phyloP scores from a whole-genome alignment of 2,329 filamentous ascomycete species.

The Fusarium sp. region DNA sequence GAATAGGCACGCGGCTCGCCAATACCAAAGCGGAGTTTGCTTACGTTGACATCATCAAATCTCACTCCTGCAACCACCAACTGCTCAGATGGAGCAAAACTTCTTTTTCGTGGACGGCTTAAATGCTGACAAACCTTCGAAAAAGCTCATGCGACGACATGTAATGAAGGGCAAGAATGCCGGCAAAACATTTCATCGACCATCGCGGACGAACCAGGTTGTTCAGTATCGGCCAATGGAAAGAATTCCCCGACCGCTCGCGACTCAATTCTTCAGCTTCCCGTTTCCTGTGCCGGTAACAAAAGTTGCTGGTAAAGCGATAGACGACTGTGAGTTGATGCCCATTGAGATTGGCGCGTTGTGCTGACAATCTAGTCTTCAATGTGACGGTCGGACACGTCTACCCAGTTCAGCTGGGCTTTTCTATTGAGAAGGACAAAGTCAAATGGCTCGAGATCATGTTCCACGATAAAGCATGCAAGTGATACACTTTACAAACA shows the following conservation, averaged over 20 bases:
- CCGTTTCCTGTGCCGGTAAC: background rate
- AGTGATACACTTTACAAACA: rapidly evolving
- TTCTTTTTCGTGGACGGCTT: constrained; percentile 17
- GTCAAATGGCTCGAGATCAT: constrained; percentile 8
- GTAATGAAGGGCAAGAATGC: constrained; percentile 19
- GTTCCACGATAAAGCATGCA: background rate
- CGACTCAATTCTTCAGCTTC: background rate
- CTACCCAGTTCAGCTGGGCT: constrained; percentile 4
- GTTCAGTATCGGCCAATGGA: background rate
- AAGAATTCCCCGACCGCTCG: background rate
- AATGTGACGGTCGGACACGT: background rate
- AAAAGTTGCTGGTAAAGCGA: background rate
- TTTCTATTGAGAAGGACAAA: background rate
- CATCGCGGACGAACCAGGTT: background rate
- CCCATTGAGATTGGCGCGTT: rapidly evolving
- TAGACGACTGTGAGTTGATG: constrained; percentile 1
- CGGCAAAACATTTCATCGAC: constrained; percentile 5
- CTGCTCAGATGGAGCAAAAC: background rate
- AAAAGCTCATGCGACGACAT: constrained; percentile 11
- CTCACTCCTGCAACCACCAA: background rate
- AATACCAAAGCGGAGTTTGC: background rate
- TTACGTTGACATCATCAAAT: background rate
- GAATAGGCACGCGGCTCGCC: background rate
- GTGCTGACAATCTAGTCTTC: background rate
- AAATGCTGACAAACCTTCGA: background rate